Percentiles rank a stretch among this genome's conserved stretches.
Evolutionary conservation across 2,329 filamentous ascomycete species (phyloP).

Genomic region (Macrophomina tecta): DNA sequence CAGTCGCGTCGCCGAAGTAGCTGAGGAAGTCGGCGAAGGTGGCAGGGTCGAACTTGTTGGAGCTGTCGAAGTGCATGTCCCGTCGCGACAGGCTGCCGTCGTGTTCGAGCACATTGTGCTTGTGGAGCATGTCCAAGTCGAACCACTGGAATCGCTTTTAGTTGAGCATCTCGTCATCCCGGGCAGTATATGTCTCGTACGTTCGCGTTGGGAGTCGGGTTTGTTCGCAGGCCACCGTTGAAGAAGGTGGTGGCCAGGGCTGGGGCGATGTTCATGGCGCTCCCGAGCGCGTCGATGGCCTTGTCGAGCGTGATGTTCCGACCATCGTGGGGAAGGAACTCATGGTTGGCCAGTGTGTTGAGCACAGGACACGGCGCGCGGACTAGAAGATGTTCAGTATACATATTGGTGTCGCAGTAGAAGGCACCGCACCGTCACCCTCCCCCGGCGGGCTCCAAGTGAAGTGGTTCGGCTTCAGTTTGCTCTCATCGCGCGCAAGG

Average conservation of each 20-base stretch:
- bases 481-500: not conserved
- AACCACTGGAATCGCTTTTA: conserved; percentile 31
- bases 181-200: not conserved
- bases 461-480: not conserved
- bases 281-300: conserved; percentile 35
- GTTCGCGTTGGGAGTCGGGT: conserved; percentile 28
- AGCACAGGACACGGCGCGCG: conserved; percentile 42
- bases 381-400: conserved; percentile 26
- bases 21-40: conserved; percentile 36
- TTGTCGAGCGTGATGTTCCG: conserved; percentile 39
- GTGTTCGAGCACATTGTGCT: conserved; percentile 44
- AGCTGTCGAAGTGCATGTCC: conserved; percentile 29
- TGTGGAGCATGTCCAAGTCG: conserved; percentile 41
- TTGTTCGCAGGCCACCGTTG: conserved; percentile 30
- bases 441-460: not conserved
- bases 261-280: conserved; percentile 41
- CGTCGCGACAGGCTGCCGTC: conserved; percentile 41
- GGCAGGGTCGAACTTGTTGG: conserved; percentile 33
- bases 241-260: conserved; percentile 39
- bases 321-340: conserved; percentile 42
- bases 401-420: not conserved
- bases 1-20: conserved; percentile 27
- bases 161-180: not conserved
- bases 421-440: not conserved
- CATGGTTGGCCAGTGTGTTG: conserved; percentile 44